Percentiles rank a stretch among this genome's conserved stretches.
These are phyloP conservation scores for Amauroascus niger DNA, from an alignment of 2,329 filamentous ascomycete genomes.

Conservation along the genomic window DNA sequence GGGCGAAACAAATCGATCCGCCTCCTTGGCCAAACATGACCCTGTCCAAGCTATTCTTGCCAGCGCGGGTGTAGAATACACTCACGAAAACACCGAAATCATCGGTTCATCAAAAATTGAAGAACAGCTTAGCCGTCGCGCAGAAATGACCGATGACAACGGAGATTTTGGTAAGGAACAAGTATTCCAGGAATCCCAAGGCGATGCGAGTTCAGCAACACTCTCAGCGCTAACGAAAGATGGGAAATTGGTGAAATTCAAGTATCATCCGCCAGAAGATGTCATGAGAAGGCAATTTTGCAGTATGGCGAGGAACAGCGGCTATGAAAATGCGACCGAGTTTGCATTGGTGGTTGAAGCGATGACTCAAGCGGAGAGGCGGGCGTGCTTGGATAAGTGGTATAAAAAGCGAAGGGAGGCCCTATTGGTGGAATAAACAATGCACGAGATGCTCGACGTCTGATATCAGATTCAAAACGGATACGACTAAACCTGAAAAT, in stretches of 20 bases:
- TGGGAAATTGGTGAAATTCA: conserved; percentile 43
- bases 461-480: not conserved
- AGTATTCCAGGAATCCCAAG: conserved; percentile 27
- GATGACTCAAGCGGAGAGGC: conserved; percentile 75
- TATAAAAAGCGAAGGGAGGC: conserved; percentile 58
- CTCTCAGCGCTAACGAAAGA: conserved; percentile 15
- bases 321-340: conserved; percentile 64
- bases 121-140: conserved; percentile 66
- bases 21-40: conserved; percentile 46
- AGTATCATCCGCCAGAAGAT: conserved; percentile 63
- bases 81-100: conserved; percentile 92
- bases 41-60: conserved; percentile 82
- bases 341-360: conserved; percentile 86
- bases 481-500: not conserved
- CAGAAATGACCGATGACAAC: conserved; percentile 42
- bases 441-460: not conserved
- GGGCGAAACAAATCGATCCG: conserved; percentile 28
- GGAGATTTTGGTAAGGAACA: conserved; percentile 28
- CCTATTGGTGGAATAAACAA: conserved; percentile 18
- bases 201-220: conserved; percentile 10
- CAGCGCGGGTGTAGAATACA: conserved; percentile 83
- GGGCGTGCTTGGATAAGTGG: conserved; percentile 69
- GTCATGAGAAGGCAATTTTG: conserved; percentile 79
- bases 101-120: conserved; percentile 90
- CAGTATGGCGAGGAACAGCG: conserved; percentile 72